Conservation (phyloP, 2,329 filamentous ascomycete genomes). For the Fusarium chlamydosporum region DNA sequence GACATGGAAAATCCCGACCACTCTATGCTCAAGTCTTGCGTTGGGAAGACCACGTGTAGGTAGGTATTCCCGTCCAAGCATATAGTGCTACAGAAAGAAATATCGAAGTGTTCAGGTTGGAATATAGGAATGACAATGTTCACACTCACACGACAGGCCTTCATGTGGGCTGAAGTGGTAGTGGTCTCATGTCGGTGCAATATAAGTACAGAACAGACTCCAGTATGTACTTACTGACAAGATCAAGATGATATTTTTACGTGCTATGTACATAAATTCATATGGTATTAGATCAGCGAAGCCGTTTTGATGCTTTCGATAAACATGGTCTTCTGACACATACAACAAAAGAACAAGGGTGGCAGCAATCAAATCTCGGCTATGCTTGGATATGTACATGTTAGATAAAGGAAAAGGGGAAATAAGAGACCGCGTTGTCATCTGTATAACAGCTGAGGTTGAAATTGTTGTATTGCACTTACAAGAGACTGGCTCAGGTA, state of each 20-base stretch:
- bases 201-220: neutral
- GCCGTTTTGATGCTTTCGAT: neutral
- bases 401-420: neutral
- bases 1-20: neutral
- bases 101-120: neutral
- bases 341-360: neutral
- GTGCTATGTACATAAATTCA: neutral
- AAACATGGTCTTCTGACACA: neutral
- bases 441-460: neutral
- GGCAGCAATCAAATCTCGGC: constrained; percentile 7
- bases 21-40: neutral
- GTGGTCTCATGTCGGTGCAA: neutral
- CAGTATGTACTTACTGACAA: neutral
- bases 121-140: neutral
- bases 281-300: neutral
- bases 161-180: neutral
- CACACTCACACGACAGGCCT: neutral
- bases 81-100: neutral
- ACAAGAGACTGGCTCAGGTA: neutral
- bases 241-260: neutral
- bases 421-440: neutral
- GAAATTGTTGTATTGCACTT: constrained; percentile 8
- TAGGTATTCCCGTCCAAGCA: neutral
- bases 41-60: too few species aligned
- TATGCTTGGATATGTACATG: neutral